Base-by-base conservation (phyloP, 768 basidiomycete species). In the Amanita thiersii region DNA sequence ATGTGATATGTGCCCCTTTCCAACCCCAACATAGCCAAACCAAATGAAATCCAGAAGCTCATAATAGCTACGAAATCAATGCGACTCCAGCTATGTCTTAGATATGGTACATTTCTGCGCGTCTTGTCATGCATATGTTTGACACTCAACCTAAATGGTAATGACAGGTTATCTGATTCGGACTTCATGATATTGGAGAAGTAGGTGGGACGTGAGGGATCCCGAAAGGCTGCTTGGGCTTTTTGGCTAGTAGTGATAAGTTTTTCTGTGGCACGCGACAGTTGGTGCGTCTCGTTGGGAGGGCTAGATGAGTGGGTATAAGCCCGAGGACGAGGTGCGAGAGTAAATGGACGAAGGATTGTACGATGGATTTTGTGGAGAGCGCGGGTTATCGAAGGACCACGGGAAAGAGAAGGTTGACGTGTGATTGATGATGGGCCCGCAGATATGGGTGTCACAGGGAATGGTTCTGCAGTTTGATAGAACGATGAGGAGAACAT, bases 31-130 rank as follows among this genome's bases (percentile, higher is more conserved):
- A 72, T 61, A 0, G 89, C 79, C 42, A 98, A 68, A 0, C 56
- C 60, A 55, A 97, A 93, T 6, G 74, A 69, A 39, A 87, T 73
- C 93, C 93, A 98, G 59, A 92, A 97, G 48, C 78, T 73, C 9
- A 84, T 49, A 33, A 97, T 77, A 1, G 94, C 89, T 32, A 97
- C 61, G 48, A 85, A 78, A 57, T 98, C 94, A 41, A 96, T 84
- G 38, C 91, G 67, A 52, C 76, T 85, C 92, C 92, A 97, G 42
- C 86, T 86, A 54, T 97, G 91, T 6, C 94, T 74, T 1, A 98
- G 69, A 57, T 90, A 98, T 0, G 94, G 92, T 2, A 92, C 68
- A 48, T 84, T 81, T 24, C 79, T 67, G 19, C 64, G 62, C n/a
- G 77, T 72, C 49, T 77, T 76, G 40, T 72, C 66, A 46, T 69